Evolutionary conservation across 805 yeast species (phyloP), one percentile per base, ranked within the genome.

Genomic region (Brettanomyces sp.): DNA sequence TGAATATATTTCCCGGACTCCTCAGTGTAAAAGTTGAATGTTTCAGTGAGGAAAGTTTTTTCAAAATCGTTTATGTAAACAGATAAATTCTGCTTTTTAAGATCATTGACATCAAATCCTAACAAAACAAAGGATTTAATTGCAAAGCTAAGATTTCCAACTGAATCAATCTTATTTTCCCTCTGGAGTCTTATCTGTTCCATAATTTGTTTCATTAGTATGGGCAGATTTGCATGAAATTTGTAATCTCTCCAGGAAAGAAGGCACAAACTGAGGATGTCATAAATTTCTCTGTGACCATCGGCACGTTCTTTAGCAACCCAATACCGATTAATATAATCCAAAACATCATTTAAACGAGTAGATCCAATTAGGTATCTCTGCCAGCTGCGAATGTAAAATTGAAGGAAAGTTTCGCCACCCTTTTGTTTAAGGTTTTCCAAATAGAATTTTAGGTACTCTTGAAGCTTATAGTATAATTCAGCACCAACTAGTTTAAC

Each of bases 271-370:
- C 96, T 88, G 60, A 89, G 82, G 22, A 95, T 95, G 64, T 93
- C 99, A 63, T 80, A 88, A 41, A 93, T 81, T 57, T 87, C 89
- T 52, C 89, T 76, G 57, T 87, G 79, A 14, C 97, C 97, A 61
- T 91, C 97, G 39, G 88, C 84, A 58, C 98, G 76, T 65, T 91
- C 98, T 59, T 95, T 90, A 55, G 85, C 85, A 39, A 95, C 96
- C 99, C 99, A 93, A 66, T 91, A 93, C 50, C 98, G 77, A 65
- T 93, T 93, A 77, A 93, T 80, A 65, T 93, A 93, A 62, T 91
- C 96, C 58, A 93, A 86, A 5, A 95, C 90, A 61, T 95, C 93
- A 63, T 88, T 89, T 62, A 93, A 67, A 64, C 87, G 85, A 13
- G 89, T 85, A 1, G 98, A 95, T 25, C 98, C 98, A 45, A 87